These are phyloP conservation scores for Blastocystis sp. DNA, from an alignment of 352 stramenopile species.

Conservation along the genomic window DNA sequence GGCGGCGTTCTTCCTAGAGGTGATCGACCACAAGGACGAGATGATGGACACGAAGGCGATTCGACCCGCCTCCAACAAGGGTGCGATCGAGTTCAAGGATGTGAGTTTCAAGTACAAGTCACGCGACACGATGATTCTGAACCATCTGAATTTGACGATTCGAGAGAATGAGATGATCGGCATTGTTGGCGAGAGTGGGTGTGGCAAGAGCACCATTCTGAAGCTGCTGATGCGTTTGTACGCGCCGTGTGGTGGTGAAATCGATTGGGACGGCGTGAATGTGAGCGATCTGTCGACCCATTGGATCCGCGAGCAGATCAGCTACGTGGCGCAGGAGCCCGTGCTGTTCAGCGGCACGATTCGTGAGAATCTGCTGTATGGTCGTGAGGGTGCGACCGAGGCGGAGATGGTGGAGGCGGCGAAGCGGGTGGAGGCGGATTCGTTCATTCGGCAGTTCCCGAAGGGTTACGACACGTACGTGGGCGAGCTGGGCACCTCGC, in stretches of 20 bases:
- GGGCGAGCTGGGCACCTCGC: constrained; percentile 80
- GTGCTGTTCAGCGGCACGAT: constrained; percentile 81
- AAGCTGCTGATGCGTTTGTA: constrained; percentile 74
- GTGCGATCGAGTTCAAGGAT: constrained; percentile 73
- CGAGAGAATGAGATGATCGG: constrained; percentile 68
- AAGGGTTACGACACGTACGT: constrained; percentile 84
- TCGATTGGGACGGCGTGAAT: constrained; percentile 15
- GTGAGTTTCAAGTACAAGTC: constrained; percentile 73
- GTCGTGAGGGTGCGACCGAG: constrained; percentile 76
- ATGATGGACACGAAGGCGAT: constrained; percentile 6
- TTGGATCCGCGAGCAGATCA: constrained; percentile 77
- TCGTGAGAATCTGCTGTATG: constrained; percentile 80
- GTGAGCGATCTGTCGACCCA: constrained; percentile 21
- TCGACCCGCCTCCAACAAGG: constrained; percentile 1
- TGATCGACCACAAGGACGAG: constrained; percentile 54
- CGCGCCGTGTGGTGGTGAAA: constrained; percentile 36
- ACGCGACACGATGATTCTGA: constrained; percentile 71
- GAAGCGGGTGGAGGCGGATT: constrained; percentile 82
- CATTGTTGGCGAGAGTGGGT: constrained; percentile 73
- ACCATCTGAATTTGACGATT: constrained; percentile 71
- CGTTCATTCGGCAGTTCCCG: constrained; percentile 85
- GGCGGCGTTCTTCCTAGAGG: constrained; percentile 49
- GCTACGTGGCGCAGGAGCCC: constrained; percentile 85
- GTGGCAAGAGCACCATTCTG: constrained; percentile 73
- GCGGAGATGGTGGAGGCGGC: constrained; percentile 79